Evolutionary conservation across 805 yeast species (phyloP), one percentile per base, ranked within the genome.

Genomic region (Isabelozyma gotoi): DNA sequence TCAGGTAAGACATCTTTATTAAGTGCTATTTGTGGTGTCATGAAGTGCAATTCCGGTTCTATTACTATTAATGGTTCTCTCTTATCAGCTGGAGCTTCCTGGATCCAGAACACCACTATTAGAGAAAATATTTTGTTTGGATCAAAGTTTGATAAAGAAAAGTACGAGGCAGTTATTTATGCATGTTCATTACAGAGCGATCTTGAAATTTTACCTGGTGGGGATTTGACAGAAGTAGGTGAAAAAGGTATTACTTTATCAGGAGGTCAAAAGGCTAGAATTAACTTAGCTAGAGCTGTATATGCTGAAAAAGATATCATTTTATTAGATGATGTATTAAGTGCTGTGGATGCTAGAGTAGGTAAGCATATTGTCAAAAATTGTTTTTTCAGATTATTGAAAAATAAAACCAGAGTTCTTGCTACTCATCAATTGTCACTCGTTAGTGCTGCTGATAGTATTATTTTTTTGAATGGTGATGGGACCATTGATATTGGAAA

Each of bases 231-330:
- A 0, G 87, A 85, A 60, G 85, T 88, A 52, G 96, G 96, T 48
- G 96, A 88, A 60, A 76, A 88, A 59, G 96, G 96, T 55, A 82
- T 88, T 38, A 86, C 94, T 0, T 65, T 88, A 34, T 84, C 92
- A n/a, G 96, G 96, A 43, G 96, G 96, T 40, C 96, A 88, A 60
- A 88, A 88, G 68, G 92, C 95, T 0, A 77, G 96, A 60, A 77
- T 88, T 41, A 80, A 81, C 56, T 66, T 88, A 46, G 96, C 96
- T 3, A 75, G 96, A 58, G 85, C 92, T 2, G 88, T 85, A 2
- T 88, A 88, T 56, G 79, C 83, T 11, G 73, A 81, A 19, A 76
- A 77, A 15, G 89, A 85, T 55, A 82, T 86, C 18, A 74, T 84
- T 33, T 62, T 88, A 40, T 63, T 88, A 41, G 96, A 88, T 58